Evolutionary conservation across 1,284 basidiomycete species (phyloP).

Genomic region (Heterobasidion irregulare): DNA sequence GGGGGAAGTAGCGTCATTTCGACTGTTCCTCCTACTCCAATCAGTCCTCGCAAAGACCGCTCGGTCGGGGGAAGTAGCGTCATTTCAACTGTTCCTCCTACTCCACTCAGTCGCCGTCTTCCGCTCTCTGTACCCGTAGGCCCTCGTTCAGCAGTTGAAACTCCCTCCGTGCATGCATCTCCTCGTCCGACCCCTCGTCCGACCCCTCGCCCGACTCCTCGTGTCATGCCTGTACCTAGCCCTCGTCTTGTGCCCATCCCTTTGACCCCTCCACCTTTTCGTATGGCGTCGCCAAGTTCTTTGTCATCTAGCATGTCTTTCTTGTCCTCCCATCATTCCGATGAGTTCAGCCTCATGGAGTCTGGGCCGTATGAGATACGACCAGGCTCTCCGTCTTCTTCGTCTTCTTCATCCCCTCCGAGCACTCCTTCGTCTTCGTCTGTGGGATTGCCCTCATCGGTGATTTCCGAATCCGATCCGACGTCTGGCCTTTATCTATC

Average conservation of each 20-base stretch:
- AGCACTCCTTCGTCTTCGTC: neutral
- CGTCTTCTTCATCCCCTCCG: neutral
- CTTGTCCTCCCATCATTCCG: conserved; percentile 69
- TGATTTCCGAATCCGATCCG: neutral
- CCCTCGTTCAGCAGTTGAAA: neutral
- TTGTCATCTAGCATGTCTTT: conserved; percentile 48
- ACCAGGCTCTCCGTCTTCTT: conserved; percentile 3
- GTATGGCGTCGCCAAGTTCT: conserved; percentile 40
- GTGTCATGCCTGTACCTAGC: conserved; percentile 4
- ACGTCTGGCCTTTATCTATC: conserved; percentile 3
- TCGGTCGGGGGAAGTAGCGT: conserved; percentile 29
- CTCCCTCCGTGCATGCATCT: neutral
- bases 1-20: too few species aligned
- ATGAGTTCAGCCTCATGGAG: conserved; percentile 45
- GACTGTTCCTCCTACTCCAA: too few species aligned
- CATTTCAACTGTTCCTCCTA: conserved; percentile 12
- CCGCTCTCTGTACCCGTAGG: too few species aligned
- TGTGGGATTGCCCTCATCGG: neutral
- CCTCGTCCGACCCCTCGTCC: neutral
- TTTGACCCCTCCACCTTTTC: conserved; percentile 32
- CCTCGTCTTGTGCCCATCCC: conserved; percentile 12
- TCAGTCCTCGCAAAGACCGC: conserved; percentile 28
- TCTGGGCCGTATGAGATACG: conserved; percentile 24
- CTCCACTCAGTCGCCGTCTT: conserved; percentile 2
- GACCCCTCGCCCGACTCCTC: conserved; percentile 5